These are phyloP conservation scores for Saccharum hybrid DNA, from an alignment of 202 grass and related monocot species.

Conservation along the genomic window DNA sequence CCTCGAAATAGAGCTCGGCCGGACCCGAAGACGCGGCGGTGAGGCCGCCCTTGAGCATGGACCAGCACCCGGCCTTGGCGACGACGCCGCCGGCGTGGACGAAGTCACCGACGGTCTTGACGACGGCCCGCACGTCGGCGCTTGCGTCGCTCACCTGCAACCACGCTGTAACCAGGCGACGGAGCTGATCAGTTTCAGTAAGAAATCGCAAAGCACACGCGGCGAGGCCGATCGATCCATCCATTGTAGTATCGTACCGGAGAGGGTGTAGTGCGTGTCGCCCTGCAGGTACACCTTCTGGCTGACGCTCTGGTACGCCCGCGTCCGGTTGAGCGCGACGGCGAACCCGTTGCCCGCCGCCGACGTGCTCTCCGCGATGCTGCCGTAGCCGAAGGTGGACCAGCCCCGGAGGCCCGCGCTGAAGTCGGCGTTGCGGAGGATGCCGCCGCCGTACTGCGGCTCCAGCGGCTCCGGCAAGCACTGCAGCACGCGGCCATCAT, in stretches of 20 bases:
- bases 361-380: conserved; percentile 32
- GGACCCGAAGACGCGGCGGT: conserved; percentile 58
- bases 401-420: conserved; percentile 50
- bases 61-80: conserved; percentile 71
- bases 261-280: conserved; percentile 69
- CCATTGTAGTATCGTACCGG: conserved; percentile 38
- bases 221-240: background rate
- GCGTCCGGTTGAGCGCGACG: conserved; percentile 44
- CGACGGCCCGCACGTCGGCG: conserved; percentile 58
- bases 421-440: conserved; percentile 72
- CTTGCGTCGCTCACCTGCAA: conserved; percentile 58
- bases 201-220: background rate
- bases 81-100: conserved; percentile 52
- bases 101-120: conserved; percentile 62
- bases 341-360: conserved; percentile 52
- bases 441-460: conserved; percentile 67
- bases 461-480: conserved; percentile 69
- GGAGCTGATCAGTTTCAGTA: background rate
- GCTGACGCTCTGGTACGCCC: conserved; percentile 64
- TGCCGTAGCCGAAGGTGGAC: conserved; percentile 54
- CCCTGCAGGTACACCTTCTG: conserved; percentile 72
- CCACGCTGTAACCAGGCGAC: conserved; percentile 55
- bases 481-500: conserved; percentile 9
- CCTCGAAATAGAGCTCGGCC: conserved; percentile 84
- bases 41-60: conserved; percentile 93